phyloP scores from a whole-genome alignment of 495 filamentous ascomycete species.

The Hyphodiscus hymeniophilus region DNA sequence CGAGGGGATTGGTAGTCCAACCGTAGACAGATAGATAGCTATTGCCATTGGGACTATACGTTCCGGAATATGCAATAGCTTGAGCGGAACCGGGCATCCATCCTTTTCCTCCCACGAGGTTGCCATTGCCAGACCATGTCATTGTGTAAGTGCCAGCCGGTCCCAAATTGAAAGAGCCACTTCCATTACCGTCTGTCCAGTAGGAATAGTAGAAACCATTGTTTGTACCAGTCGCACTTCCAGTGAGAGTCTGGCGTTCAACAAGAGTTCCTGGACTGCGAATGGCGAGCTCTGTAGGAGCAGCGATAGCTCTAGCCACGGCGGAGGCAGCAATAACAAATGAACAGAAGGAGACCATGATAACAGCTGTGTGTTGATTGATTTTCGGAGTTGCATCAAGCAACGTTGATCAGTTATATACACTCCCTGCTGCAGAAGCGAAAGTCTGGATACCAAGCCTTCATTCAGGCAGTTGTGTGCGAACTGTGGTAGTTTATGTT shows the following conservation, averaged over 20 bases:
- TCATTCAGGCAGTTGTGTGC: too few species aligned
- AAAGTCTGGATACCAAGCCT: too few species aligned
- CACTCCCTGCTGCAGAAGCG: too few species aligned
- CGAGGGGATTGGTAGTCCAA: slow-evolving; percentile 47
- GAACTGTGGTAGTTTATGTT: too few species aligned
- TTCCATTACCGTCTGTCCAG: slow-evolving; percentile 58
- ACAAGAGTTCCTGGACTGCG: too few species aligned
- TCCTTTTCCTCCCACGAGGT: slow-evolving; percentile 54
- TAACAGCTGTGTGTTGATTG: neutral
- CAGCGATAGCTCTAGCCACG: slow-evolving; percentile 1
- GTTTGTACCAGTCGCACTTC: slow-evolving; percentile 8
- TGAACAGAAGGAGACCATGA: slow-evolving; percentile 2
- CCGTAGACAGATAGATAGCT: slow-evolving; percentile 51
- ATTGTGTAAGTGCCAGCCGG: slow-evolving; percentile 48
- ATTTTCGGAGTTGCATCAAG: too few species aligned
- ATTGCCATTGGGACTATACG: slow-evolving; percentile 40
- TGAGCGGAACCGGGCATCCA: slow-evolving; percentile 17
- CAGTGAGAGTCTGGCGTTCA: neutral
- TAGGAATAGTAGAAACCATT: slow-evolving; percentile 55
- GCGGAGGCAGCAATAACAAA: slow-evolving; percentile 2
- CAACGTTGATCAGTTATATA: too few species aligned
- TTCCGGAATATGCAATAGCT: slow-evolving; percentile 35
- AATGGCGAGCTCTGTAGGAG: neutral
- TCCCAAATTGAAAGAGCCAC: slow-evolving; percentile 50
- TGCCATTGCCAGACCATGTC: slow-evolving; percentile 48